A percentile compares a stretch with the other conserved stretches of the same genome.
These are phyloP conservation scores for Chaetomium globosum DNA, from an alignment of 2,329 filamentous ascomycete species.

Conservation along the genomic window DNA sequence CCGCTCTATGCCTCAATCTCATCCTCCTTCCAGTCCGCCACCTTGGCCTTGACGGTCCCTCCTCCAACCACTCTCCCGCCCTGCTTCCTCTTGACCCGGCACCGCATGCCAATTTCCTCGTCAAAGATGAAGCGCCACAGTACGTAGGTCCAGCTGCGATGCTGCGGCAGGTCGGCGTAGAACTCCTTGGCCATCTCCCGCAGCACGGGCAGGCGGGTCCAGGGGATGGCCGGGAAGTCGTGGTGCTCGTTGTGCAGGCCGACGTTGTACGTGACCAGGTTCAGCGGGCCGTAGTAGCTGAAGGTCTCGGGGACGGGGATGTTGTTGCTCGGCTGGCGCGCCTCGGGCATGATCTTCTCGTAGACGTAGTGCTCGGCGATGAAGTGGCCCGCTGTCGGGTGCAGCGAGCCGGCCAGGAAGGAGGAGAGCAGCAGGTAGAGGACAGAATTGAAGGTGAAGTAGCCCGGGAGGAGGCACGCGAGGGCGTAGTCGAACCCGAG, in stretches of 20 bases:
- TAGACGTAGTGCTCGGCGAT: slow-evolving; percentile 97
- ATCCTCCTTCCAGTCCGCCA: slow-evolving; percentile 64
- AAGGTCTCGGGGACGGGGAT: slow-evolving; percentile 87
- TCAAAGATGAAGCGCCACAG: slow-evolving; percentile 97
- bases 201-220: slow-evolving; percentile 80
- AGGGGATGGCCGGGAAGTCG: slow-evolving; percentile 95
- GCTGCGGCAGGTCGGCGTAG: slow-evolving; percentile 82
- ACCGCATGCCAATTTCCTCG: slow-evolving; percentile 83
- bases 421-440: slow-evolving; percentile 85
- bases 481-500: slow-evolving; percentile 74
- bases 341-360: slow-evolving; percentile 60
- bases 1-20: slow-evolving; percentile 64
- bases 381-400: slow-evolving; percentile 95
- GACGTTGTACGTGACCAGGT: slow-evolving; percentile 94
- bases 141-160: slow-evolving; percentile 88
- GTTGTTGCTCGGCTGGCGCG: slow-evolving; percentile 59
- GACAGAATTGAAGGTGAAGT: slow-evolving; percentile 64
- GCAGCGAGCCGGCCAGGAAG: slow-evolving; percentile 90
- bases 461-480: slow-evolving; percentile 49
- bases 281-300: slow-evolving; percentile 92
- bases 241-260: slow-evolving; percentile 98
- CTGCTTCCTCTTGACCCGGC: slow-evolving; percentile 87
- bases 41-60: slow-evolving; percentile 45
- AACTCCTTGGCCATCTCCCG: slow-evolving; percentile 85
- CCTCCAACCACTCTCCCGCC: slow-evolving; percentile 66